Conservation (phyloP, 257 asterid genomes). For the Solanum clarkiae region DNA sequence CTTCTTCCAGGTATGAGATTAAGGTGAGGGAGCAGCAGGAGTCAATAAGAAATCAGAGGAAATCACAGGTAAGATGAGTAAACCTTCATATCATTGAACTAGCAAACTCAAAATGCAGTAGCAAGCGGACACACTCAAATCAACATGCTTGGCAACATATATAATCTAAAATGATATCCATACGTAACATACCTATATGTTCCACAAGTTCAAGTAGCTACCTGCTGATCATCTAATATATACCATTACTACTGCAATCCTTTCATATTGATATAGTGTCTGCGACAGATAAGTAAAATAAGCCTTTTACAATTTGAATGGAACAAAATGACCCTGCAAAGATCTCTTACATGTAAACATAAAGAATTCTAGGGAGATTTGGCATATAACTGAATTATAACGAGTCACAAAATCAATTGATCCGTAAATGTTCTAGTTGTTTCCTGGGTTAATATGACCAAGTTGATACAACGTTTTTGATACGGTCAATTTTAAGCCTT, state of each 20-base stretch:
- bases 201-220: not conserved
- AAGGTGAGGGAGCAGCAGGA: conserved; percentile 90
- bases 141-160: not conserved
- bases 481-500: not conserved
- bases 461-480: not conserved
- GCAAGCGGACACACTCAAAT: not conserved
- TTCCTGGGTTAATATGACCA: not conserved
- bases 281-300: not conserved
- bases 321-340: not conserved
- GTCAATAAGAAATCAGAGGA: conserved; percentile 69
- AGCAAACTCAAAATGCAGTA: not conserved
- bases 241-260: not conserved
- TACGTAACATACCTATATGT: not conserved
- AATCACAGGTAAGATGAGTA: conserved; percentile 49
- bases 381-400: not conserved
- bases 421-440: not conserved
- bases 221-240: not conserved
- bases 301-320: not conserved
- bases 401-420: not conserved
- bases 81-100: not conserved
- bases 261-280: not conserved
- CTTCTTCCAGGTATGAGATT: conserved; percentile 77
- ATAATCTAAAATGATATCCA: not conserved
- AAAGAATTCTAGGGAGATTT: not conserved
- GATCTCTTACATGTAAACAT: not conserved